Base-by-base conservation (phyloP, 2,329 filamentous ascomycete genomes). In the Aspergillus sp. region DNA sequence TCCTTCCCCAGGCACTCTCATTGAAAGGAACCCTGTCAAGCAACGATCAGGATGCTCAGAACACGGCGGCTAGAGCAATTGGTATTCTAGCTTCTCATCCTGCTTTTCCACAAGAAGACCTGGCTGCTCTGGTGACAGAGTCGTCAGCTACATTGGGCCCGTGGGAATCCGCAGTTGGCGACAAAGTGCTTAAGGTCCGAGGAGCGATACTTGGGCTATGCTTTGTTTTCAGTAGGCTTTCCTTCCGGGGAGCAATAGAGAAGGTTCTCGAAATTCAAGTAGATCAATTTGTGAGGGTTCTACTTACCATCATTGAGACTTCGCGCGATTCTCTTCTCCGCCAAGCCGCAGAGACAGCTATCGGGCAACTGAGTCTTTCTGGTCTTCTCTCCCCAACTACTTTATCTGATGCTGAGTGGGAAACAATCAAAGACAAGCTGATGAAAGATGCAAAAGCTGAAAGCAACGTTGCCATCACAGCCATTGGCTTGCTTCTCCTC, bases 401-500 rank as follows among this genome's bases (percentile, higher is more conserved):
- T n/a, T 56, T 74, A 20, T 61, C 66, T 15, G 65, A 68, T 17
- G 56, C 64, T 55, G 59, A 64, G 62, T 65, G 73, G 64, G 73
- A 79, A 47, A 71, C 80, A 1, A 77, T 92, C 13, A 79, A 87
- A 22, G 81, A 87, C 17, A 83, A 85, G 6, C 77, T 97, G 0
- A 80, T 84, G 5, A 78, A 81, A 1, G 84, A 88, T 58, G 88
- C 90, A 9, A 95, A 92, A 69, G 86, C 89, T 56, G 89, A 91
- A 8, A 90, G 90, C 56, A 93, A 96, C 67, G 87, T 83, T 56
- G 89, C 93, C 0, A 93, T 97, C 49, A 74, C 84, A n/a, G 86
- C 90, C 3, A 79, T 98, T 5, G 95, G 95, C 0, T 83, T 89
- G 48, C 77, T 98, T 3, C 86, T 89, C 0, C 44, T 76, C 32